Evolutionary conservation across 1,139 yeast species (phyloP), one percentile per base, ranked within the genome.

Genomic region (Zygosaccharomyces sapae): DNA sequence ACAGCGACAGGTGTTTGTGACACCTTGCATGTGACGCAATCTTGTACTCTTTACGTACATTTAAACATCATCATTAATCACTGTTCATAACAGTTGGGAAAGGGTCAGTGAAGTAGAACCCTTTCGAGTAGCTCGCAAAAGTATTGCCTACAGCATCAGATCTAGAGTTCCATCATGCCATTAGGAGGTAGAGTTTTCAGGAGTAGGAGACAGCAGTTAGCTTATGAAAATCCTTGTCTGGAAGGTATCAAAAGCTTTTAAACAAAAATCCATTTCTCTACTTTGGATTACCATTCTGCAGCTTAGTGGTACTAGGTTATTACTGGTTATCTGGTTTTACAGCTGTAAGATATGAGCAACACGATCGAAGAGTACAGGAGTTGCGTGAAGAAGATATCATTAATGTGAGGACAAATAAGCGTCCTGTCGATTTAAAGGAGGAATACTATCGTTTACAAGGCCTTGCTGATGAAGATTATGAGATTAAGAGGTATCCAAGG

Each of bases 391-490:
- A 81, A 10, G 95, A 89, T 57, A 76, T 86, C 61, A 66, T 88
- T 51, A 72, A 72, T 31, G 62, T 85, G 70, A 81, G 75, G 41
- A 77, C 78, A 41, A 79, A 77, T 55, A 75, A 86, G 50, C 72
- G 85, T 49, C 73, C 75, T 50, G 84, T 89, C 33, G 88, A 89
- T 65, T 75, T 88, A 57, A 84, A 80, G 56, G 92, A 89, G 49
- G 97, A 90, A 62, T 90, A 75, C 64, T 90, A 90, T 65, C 75
- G 94, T 49, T 70, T 89, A 45, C 97, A 89, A 66, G 96, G 95
- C 34, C 70, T 89, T 48, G 78, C 83, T 38, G 81, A 77, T 40
- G 76, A 80, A 55, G 77, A 80, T 50, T 83, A 89, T 81, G 89
- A 85, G 56, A 88, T 77, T 64, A 86, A 72, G 69, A 73, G 97